phyloP scores from a whole-genome alignment of 805 yeast species.

The Kregervanrija pseudodelftensis region DNA sequence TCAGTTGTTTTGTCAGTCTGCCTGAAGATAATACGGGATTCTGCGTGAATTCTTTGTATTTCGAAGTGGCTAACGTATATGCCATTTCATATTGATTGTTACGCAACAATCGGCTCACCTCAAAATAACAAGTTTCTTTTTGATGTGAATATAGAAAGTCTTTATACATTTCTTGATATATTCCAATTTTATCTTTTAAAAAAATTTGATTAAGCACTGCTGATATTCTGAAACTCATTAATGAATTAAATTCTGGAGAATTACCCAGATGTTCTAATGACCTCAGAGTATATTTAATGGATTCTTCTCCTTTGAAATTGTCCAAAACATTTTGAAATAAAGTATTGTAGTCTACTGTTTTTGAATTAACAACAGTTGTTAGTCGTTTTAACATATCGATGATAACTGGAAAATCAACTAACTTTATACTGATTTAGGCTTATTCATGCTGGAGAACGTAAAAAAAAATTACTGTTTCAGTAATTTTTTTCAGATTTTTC shows the following conservation, averaged over 20 bases:
- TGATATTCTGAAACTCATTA: constrained; percentile 4
- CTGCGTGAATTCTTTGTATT: constrained; percentile 3
- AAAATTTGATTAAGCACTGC: constrained; percentile 11
- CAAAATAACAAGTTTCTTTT: constrained; percentile 11
- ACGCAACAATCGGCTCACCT: constrained; percentile 12
- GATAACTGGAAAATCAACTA: too few species aligned
- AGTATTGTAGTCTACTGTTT: too few species aligned
- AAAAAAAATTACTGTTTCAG: too few species aligned
- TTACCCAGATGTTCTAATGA: constrained; percentile 1
- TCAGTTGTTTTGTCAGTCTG: constrained; percentile 3
- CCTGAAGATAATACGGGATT: background rate
- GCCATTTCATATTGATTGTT: constrained; percentile 21
- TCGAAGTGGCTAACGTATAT: constrained; percentile 1
- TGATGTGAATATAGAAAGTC: constrained; percentile 4
- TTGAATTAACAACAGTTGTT: too few species aligned
- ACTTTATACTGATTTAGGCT: too few species aligned
- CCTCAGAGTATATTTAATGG: background rate
- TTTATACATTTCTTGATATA: constrained; percentile 10
- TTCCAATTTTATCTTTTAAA: constrained; percentile 5
- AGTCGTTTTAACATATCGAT: too few species aligned
- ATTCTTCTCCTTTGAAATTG: background rate
- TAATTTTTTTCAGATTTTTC: too few species aligned
- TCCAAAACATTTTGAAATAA: background rate
- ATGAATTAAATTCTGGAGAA: background rate
- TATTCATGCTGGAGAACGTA: too few species aligned